A percentile compares a stretch with the other conserved stretches of the same genome.
Conservation (phyloP, 768 basidiomycete species). For the Leccinum longicurvipes region DNA sequence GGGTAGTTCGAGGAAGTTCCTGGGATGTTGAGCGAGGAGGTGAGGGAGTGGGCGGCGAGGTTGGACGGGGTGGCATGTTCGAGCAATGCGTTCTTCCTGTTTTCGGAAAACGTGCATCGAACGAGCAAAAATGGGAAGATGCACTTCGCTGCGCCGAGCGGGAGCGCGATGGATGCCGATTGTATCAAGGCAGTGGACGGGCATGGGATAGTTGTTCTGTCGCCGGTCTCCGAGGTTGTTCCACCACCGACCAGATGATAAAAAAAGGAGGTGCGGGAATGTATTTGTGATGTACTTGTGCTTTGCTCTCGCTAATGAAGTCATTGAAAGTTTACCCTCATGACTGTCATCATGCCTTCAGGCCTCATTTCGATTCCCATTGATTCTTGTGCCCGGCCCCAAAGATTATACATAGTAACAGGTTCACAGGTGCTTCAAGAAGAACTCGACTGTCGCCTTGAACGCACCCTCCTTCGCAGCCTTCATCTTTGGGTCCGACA, state of each 20-base stretch:
- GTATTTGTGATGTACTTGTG: background rate
- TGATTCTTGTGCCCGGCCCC: background rate
- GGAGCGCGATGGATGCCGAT: conserved; percentile 95
- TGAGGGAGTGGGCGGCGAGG: conserved; percentile 66
- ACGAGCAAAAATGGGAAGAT: conserved; percentile 89
- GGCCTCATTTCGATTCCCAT: background rate
- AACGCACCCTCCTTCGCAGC: too few species aligned
- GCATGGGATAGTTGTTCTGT: conserved; percentile 83
- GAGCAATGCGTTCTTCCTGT: conserved; percentile 99
- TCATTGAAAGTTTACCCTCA: background rate
- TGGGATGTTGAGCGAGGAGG: conserved; percentile 57
- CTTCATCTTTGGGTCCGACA: too few species aligned
- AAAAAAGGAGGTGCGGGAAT: too few species aligned
- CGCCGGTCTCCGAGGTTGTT: conserved; percentile 87
- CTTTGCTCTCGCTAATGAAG: background rate
- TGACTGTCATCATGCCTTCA: too few species aligned
- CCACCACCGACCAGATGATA: conserved; percentile 65
- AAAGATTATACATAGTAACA: conserved; percentile 1
- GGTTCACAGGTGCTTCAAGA: too few species aligned
- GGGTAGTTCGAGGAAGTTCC: conserved; percentile 75
- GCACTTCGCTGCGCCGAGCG: too few species aligned
- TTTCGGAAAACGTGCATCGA: conserved; percentile 96
- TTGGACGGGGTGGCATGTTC: conserved; percentile 88
- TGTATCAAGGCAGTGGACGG: conserved; percentile 97
- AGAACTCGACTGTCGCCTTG: too few species aligned